Evolutionary conservation across 176 grass and related monocot genomes (phyloP).

Genomic region (Tillandsia leiboldiana): DNA sequence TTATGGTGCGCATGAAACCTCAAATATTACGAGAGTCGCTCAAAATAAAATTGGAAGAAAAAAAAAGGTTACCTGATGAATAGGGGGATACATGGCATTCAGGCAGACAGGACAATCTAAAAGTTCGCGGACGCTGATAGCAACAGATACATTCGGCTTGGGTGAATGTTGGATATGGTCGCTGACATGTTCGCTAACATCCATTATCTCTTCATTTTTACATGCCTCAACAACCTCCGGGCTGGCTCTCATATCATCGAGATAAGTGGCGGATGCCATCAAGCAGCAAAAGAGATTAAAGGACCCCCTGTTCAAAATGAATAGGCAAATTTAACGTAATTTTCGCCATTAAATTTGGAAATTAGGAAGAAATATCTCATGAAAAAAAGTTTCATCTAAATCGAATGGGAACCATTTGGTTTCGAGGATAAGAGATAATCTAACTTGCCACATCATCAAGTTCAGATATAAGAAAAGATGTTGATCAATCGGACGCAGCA

Average conservation of each 20-base stretch:
- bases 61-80: constrained; percentile 56
- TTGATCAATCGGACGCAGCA: no score
- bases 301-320: constrained; percentile 16
- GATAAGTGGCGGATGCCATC: constrained; percentile 64
- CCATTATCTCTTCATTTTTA: constrained; percentile 67
- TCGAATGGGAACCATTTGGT: no score
- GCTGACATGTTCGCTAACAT: constrained; percentile 51
- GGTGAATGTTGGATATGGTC: constrained; percentile 53
- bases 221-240: constrained; percentile 61
- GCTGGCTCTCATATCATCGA: constrained; percentile 42
- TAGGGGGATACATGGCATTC: constrained; percentile 97
- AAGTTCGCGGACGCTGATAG: constrained; percentile 75
- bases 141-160: constrained; percentile 62
- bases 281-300: constrained; percentile 4
- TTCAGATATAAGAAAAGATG: no score
- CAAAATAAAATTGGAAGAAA: no score
- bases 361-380: no score
- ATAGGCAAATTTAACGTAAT: not conserved
- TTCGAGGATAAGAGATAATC: no score
- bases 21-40: not conserved
- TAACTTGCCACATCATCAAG: no score
- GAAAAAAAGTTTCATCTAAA: no score
- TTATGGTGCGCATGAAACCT: not conserved
- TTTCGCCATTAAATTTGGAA: not conserved
- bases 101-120: constrained; percentile 92